phyloP scores from a whole-genome alignment of 140 eudicot genomes.

The Ambrosia hybrid region DNA sequence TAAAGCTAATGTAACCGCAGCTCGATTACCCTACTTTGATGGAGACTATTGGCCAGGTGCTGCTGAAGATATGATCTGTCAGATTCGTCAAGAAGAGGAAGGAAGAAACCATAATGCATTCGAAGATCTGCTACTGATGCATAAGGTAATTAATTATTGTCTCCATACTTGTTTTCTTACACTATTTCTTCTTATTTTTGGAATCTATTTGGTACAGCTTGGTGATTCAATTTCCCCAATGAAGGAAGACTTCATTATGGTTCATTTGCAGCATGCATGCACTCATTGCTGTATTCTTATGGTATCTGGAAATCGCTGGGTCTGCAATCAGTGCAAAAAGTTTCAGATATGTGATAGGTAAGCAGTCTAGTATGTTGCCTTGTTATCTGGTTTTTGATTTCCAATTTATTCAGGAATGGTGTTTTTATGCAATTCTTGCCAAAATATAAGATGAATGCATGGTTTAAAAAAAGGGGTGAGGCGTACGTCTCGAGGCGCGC shows the following conservation, averaged over 20 bases:
- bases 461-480: no score
- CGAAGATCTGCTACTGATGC: slow-evolving; percentile 87
- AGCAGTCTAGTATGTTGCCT: slow-evolving; percentile 12
- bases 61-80: slow-evolving; percentile 87
- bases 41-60: slow-evolving; percentile 99
- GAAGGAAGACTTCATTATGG: slow-evolving; percentile 99
- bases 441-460: background rate
- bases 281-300: slow-evolving; percentile 82
- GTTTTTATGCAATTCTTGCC: background rate
- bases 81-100: slow-evolving; percentile 84
- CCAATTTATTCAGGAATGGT: background rate
- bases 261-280: slow-evolving; percentile 92
- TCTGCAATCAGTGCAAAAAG: slow-evolving; percentile 71
- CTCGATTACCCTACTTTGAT: slow-evolving; percentile 92
- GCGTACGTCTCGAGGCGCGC: no score
- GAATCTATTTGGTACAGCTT: slow-evolving; percentile 49
- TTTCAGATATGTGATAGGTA: slow-evolving; percentile 91
- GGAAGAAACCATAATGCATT: slow-evolving; percentile 81
- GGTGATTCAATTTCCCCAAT: slow-evolving; percentile 84
- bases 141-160: slow-evolving; percentile 49
- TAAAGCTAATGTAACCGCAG: slow-evolving; percentile 92
- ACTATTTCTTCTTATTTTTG: background rate
- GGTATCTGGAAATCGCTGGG: slow-evolving; percentile 86
- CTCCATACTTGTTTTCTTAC: slow-evolving; percentile 3
- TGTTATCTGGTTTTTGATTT: background rate